A percentile compares a stretch with the other conserved stretches of the same genome.
Conservation (phyloP, 1,284 basidiomycete species). For the Neotropicomus parvogracilis region DNA sequence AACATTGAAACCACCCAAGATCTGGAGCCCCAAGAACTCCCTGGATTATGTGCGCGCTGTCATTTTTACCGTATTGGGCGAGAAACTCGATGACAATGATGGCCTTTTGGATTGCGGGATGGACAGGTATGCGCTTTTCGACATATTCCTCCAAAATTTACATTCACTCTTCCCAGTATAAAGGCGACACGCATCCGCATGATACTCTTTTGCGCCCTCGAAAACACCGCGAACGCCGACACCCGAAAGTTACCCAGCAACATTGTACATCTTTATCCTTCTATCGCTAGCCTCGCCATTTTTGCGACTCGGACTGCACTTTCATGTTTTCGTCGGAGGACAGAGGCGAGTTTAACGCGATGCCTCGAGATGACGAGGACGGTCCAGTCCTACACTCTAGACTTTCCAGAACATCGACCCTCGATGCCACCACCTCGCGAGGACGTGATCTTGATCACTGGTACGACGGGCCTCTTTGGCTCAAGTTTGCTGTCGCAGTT, state of each 20-base stretch:
- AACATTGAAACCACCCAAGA: constrained; percentile 12
- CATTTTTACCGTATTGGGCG: constrained; percentile 12
- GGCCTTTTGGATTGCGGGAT: constrained; percentile 14
- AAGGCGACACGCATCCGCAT: constrained; percentile 44
- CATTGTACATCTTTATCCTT: constrained; percentile 37
- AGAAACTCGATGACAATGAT: constrained; percentile 8
- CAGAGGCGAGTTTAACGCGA: constrained; percentile 10
- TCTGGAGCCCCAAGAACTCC: constrained; percentile 16
- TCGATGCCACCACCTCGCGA: background rate
- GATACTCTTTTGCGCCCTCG: constrained; percentile 35
- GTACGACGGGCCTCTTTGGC: constrained; percentile 29
- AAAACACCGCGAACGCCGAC: constrained; percentile 16
- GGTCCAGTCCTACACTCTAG: constrained; percentile 2
- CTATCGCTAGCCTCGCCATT: constrained; percentile 29
- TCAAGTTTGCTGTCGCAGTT: constrained; percentile 18
- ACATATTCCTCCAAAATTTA: background rate
- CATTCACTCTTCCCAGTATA: constrained; percentile 28
- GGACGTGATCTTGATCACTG: constrained; percentile 28
- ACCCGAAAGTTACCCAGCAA: constrained; percentile 20
- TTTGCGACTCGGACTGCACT: constrained; percentile 16
- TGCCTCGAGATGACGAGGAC: constrained; percentile 19
- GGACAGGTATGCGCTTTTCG: constrained; percentile 10
- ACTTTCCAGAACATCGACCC: constrained; percentile 13
- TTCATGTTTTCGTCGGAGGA: constrained; percentile 11
- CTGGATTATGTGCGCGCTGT: constrained; percentile 14